A percentile compares a stretch with the other conserved stretches of the same genome.
These are phyloP conservation scores for Wickerhamiella qilinensis DNA, from an alignment of 805 yeast genomes.

Conservation along the genomic window DNA sequence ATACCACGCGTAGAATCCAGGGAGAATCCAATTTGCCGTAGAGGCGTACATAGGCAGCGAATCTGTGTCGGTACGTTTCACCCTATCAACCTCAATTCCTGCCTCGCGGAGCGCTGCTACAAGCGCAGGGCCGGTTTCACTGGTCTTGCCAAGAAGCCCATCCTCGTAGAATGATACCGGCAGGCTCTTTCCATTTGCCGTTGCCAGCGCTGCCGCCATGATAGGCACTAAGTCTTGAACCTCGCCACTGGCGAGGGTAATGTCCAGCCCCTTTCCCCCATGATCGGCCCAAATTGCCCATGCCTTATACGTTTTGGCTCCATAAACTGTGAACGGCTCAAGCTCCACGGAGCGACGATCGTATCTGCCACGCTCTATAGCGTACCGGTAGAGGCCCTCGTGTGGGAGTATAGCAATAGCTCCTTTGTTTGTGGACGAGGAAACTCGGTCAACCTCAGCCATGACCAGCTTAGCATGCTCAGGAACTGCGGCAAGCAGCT, in stretches of 20 bases:
- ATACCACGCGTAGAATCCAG: conserved; percentile 4
- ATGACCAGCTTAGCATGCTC: not conserved
- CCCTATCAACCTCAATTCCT: not conserved
- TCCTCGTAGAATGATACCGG: not conserved
- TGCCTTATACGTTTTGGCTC: not conserved
- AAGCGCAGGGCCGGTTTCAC: not conserved
- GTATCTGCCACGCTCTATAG: not conserved
- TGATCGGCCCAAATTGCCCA: conserved; percentile 1
- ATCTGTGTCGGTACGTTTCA: not conserved
- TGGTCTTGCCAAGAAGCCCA: not conserved
- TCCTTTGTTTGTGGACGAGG: not conserved
- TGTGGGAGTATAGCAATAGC: not conserved
- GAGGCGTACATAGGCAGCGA: conserved; percentile 4
- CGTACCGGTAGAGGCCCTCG: not conserved
- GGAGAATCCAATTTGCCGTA: conserved; percentile 1
- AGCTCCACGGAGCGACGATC: not conserved
- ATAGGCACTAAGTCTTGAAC: not conserved
- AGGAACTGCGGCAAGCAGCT: not conserved
- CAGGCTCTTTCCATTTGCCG: not conserved
- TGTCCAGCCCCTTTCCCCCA: not conserved
- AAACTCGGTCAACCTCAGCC: not conserved
- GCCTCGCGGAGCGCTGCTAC: not conserved
- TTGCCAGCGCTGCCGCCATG: not conserved
- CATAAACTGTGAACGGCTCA: not conserved
- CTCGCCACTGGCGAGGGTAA: not conserved